Base-by-base conservation (phyloP, 2,329 filamentous ascomycete species). In the Claviceps sp. region DNA sequence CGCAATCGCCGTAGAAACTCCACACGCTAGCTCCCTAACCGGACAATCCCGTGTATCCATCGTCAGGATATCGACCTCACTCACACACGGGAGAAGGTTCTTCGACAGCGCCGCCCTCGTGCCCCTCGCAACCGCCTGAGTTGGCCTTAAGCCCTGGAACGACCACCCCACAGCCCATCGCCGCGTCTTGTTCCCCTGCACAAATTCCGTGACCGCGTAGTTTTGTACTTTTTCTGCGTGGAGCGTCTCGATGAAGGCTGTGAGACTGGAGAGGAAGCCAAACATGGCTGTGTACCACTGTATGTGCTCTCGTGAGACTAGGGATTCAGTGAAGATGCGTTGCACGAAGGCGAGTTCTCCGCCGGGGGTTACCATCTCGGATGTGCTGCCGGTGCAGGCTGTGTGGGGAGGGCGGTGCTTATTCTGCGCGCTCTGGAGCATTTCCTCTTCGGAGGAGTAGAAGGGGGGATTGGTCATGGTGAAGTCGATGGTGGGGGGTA, bases 391-490 rank as follows among this genome's bases (percentile, higher is more conserved):
- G 0, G 90, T 95, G 62, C 81, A 81, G 48, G 85, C 82, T 0
- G 86, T 85, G 52, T 79, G 79, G 0, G 90, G 85, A 0, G 81
- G 81, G 0, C 76, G 74, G 3, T 75, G 68, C 65, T 96, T 95
- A 40, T 75, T 67, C 16, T 72, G 65, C 0, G 86, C 84, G 1
- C 84, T 84, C 4, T 72, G 68, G 3, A 76, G 58, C 67, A 96
- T 78, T 49, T 94, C 88, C 5, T 75, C 67, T 3, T 77, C 70
- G 0, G 86, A 89, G n/a, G 74, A 67, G 70, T 96, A 97, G 69
- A 98, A 98, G 0, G 93, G 93, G 0, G 93, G 93, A 59, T 98
- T 98, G 57, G 85, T 91, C 82, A 97, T 94, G 54, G 80, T 82
- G 64, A 97, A 96, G 63, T 91, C 84, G 44, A 95, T 72, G 45